phyloP scores from a whole-genome alignment of 805 yeast species.

The Candida qinlingensis region DNA sequence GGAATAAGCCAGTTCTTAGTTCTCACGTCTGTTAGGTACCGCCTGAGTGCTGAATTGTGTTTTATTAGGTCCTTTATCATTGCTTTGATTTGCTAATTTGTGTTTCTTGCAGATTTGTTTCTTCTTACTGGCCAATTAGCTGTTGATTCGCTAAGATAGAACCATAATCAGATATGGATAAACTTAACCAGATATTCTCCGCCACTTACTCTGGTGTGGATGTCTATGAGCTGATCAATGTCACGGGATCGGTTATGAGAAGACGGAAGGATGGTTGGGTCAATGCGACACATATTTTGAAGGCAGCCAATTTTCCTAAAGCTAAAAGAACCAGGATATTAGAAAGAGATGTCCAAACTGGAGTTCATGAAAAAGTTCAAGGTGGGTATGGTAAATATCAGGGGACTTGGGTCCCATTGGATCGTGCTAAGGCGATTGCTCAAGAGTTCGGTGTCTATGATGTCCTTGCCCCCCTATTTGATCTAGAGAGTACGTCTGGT shows the following conservation, averaged over 20 bases:
- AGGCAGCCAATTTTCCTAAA: slow-evolving; percentile 90
- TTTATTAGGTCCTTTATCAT: no score
- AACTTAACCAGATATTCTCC: slow-evolving; percentile 47
- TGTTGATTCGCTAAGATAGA: no score
- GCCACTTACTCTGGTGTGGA: slow-evolving; percentile 80
- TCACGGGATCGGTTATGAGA: slow-evolving; percentile 73
- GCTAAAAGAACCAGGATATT: slow-evolving; percentile 89
- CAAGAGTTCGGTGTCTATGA: slow-evolving; percentile 58
- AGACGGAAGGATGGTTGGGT: slow-evolving; percentile 76
- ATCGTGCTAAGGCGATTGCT: slow-evolving; percentile 66
- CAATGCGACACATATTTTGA: slow-evolving; percentile 91
- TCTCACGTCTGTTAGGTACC: no score
- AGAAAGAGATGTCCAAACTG: slow-evolving; percentile 89
- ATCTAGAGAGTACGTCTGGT: slow-evolving; percentile 49
- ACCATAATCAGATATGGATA: background rate
- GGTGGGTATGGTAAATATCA: slow-evolving; percentile 97
- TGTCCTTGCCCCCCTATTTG: slow-evolving; percentile 59
- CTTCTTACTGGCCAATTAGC: background rate
- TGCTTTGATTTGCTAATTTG: no score
- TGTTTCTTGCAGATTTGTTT: background rate
- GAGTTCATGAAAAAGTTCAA: slow-evolving; percentile 87
- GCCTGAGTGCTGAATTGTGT: no score
- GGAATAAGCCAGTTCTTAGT: no score
- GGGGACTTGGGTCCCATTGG: slow-evolving; percentile 93
- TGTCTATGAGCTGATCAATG: slow-evolving; percentile 69